Conservation (phyloP, 129 eudicot species). For the Pseudognaphalium luteoalbum region DNA sequence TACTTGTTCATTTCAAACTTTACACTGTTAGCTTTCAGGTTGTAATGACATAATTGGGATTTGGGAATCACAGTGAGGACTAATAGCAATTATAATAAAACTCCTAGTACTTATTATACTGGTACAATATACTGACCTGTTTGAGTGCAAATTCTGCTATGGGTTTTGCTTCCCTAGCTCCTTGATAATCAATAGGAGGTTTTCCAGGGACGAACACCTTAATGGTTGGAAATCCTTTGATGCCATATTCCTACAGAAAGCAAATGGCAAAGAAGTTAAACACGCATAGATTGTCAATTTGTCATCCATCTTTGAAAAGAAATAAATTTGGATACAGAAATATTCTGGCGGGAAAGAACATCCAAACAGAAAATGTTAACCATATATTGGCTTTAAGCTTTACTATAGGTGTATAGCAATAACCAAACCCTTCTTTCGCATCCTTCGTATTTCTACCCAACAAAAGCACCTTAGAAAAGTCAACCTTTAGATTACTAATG, state of each 20-base stretch:
- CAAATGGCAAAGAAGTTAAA: constrained; percentile 25
- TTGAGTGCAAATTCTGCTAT: constrained; percentile 75
- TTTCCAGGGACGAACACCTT: constrained; percentile 94
- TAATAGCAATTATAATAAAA: not conserved
- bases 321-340: not conserved
- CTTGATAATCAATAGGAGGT: constrained; percentile 86
- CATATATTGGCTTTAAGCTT: not conserved
- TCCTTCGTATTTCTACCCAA: constrained; percentile 14
- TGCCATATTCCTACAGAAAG: constrained; percentile 79
- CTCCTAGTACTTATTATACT: too few relatives aligned
- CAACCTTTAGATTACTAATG: not conserved
- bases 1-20: constrained; percentile 10
- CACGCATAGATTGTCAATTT: not conserved
- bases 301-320: constrained; percentile 6
- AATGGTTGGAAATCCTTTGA: constrained; percentile 88
- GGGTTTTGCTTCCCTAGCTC: constrained; percentile 93
- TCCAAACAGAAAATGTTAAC: not conserved
- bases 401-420: not conserved
- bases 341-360: not conserved
- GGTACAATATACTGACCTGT: constrained; percentile 58
- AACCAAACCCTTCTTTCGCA: constrained; percentile 1
- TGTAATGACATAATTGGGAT: not conserved
- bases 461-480: constrained; percentile 3
- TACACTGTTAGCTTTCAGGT: not conserved
- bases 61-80: constrained; percentile 5